Conservation (phyloP, 352 stramenopile genomes). For the Globisporangium sylvaticum region DNA sequence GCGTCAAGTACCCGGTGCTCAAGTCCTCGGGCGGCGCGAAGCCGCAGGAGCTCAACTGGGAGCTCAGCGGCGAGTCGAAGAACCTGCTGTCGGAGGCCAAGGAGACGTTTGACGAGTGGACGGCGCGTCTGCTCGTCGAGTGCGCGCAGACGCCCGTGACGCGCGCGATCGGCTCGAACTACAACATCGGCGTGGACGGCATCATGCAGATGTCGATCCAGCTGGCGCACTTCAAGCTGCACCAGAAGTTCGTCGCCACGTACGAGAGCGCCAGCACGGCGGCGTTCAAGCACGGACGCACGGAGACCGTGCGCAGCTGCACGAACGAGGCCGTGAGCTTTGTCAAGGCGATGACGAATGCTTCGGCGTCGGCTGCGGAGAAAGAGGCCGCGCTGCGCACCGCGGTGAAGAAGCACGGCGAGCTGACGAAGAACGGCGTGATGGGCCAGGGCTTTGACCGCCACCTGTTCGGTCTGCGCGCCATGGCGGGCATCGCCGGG, state of each 20-base stretch:
- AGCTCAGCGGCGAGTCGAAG: constrained; percentile 52
- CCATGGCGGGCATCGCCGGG: constrained; percentile 63
- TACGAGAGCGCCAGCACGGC: constrained; percentile 89
- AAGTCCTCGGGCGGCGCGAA: constrained; percentile 22
- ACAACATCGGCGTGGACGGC: constrained; percentile 85
- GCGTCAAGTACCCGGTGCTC: constrained; percentile 68
- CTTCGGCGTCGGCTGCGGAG: constrained; percentile 44
- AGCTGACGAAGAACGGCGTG: constrained; percentile 87
- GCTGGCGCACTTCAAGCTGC: constrained; percentile 81
- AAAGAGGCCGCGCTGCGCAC: constrained; percentile 58
- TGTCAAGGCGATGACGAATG: constrained; percentile 64
- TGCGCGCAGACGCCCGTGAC: constrained; percentile 75
- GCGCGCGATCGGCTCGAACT: constrained; percentile 48
- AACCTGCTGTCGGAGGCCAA: constrained; percentile 67
- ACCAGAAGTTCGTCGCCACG: constrained; percentile 79
- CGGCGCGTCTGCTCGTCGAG: constrained; percentile 52
- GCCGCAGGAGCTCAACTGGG: constrained; percentile 53
- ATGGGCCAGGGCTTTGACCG: constrained; percentile 90
- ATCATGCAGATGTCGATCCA: constrained; percentile 92
- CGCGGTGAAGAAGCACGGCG: constrained; percentile 84
- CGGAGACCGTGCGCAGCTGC: constrained; percentile 87
- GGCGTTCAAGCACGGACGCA: constrained; percentile 90
- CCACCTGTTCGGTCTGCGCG: constrained; percentile 77
- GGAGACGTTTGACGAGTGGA: constrained; percentile 66
- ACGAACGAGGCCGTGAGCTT: constrained; percentile 84